Evolutionary conservation across 495 filamentous ascomycete species (phyloP), one percentile per base, ranked within the genome.

Genomic region (Neurospora tetrasperma): DNA sequence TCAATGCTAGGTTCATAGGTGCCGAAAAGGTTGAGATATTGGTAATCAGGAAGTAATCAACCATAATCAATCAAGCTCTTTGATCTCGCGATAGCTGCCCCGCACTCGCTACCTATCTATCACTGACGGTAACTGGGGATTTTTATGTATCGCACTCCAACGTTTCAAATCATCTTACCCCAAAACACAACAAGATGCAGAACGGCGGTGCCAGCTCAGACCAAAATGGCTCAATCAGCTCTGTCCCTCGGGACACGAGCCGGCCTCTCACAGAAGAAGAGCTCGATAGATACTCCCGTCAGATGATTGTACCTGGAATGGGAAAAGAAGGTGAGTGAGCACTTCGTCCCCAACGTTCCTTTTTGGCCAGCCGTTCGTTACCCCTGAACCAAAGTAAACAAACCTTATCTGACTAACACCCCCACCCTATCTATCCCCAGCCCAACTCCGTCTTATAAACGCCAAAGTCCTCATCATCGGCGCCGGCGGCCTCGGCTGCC

Each of bases 401-500:
- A 74, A 20, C 54, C 54, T 35, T 6, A 16, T 6, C 71, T 70
- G 62, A 79, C 73, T 74, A 31, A 75, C 39, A 27, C 46, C 10
- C n/a, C 9, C 43, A 31, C 10, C 66, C 27, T 38, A 38, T 38
- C 35, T 14, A 16, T 42, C 42, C 7, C 12, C 27, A 94, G 93
- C 92, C 11, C 96, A 99, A 84, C 86, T 97, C 2, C 87, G 86
- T 59, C 87, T 98, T 18, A 91, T 90, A 77, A 82, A 85, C 16
- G 83, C 91, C 5, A 87, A 85, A 14, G 89, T 97, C 1, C 85
- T 98, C 43, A 87, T 99, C 70, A 88, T 99, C n/a, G 96, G 96
- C n/a, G 88, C 91, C 27, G 96, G 96, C 9, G 96, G 96, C 3
- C 81, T 99, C 23, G 96, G 96, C 48, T 99, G 93, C 77, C 96